Evolutionary conservation across 169 alveolate genomes (phyloP), one percentile per base, ranked within the genome.

Genomic region (Eimeria brunetti): DNA sequence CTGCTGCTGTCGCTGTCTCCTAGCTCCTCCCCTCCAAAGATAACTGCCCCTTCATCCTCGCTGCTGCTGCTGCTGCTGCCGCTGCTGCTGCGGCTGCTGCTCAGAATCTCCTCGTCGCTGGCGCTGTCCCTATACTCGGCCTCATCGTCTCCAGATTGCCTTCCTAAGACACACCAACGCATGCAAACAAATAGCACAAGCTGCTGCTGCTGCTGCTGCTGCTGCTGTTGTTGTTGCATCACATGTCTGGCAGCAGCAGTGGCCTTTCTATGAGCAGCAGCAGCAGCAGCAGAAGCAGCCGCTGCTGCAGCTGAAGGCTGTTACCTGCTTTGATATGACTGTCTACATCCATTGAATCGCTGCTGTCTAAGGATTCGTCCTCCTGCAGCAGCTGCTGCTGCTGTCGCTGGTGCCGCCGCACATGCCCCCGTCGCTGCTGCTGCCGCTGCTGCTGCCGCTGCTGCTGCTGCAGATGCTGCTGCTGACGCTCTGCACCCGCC

Each of bases 81-180:
- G 88, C 88, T 80, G 89, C 89, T 81, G 89, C 89, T 81, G 85
- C 41, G 22, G 60, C 85, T 75, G 78, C 91, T 85, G 78, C 91
- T 62, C 41, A n/a, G 30, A 33, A 81, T 81, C n/a, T 62, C 91
- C 78, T 62, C 91, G 9, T 56, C 91, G 75, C 91, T 62, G 38
- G 58, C 30, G 80, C 91, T 36, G 24, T 69, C 91, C 78, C 91
- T 49, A 12, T 7, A 81, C 12, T 56, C 89, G 38, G n/a, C 73
- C 2, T 51, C 71, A 33, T 53, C 73, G 67, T 81, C 89, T 41
- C 73, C 67, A 30, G 89, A 49, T 7, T 56, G 89, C 71, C 89
- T 49, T 27, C 89, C 89, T 81, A 53, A 81, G 67, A 24, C 67
- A n/a, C 73, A 49, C 27, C 53, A 49, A 14, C 60, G 60, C 60